Conservation (phyloP, 139 green algal genomes). For the Micractinium conductrix region DNA sequence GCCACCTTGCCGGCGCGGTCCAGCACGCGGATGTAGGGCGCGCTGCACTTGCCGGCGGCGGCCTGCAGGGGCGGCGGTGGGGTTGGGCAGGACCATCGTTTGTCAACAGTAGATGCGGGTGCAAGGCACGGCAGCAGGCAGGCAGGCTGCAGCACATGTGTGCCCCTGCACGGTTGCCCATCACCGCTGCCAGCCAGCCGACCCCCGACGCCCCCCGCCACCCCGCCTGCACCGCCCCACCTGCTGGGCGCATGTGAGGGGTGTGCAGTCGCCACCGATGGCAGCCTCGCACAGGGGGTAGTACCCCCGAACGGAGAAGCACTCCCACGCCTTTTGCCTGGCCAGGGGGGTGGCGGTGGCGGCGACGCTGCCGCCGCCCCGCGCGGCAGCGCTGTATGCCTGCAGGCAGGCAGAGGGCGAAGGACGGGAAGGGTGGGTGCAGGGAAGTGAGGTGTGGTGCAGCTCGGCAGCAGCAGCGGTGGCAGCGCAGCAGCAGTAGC, state of each 20-base stretch:
- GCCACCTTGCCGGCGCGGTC: not conserved
- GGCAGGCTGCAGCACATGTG: no score
- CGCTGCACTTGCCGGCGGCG: conserved; percentile 12
- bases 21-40: conserved; percentile 32
- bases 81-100: no score
- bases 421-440: no score
- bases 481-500: no score
- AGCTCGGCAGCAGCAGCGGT: no score
- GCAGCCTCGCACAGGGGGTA: conserved; percentile 37
- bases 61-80: not conserved
- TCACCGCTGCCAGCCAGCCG: no score
- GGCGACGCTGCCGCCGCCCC: not conserved
- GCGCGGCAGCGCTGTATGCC: not conserved
- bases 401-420: not conserved
- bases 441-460: no score
- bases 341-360: not conserved
- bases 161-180: no score
- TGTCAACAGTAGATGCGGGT: no score
- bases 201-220: no score
- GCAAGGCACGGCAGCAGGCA: no score
- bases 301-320: conserved; percentile 11
- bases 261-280: conserved; percentile 7
- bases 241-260: conserved; percentile 36
- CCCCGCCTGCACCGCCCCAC: not conserved
- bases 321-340: conserved; percentile 21